Base-by-base conservation (phyloP, 345 rosid genomes). In the Garcia nutans region DNA sequence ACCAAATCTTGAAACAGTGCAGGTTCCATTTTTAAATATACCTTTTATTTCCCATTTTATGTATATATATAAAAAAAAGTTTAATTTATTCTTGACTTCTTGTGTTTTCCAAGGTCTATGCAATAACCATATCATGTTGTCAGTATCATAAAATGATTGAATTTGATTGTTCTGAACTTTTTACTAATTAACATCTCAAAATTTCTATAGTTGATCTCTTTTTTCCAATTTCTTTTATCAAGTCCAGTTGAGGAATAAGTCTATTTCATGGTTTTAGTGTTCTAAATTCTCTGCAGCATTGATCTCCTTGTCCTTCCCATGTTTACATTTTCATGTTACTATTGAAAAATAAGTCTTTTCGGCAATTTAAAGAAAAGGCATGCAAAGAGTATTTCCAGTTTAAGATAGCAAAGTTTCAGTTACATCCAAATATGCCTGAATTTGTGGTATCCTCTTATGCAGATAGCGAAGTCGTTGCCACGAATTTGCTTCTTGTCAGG, bases 401-500 rank as follows among this genome's bases (percentile, higher is more conserved):
- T 59, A 62, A 12, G 42, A 62, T 12, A 7, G 16, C 33, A 11
- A 60, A 11, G 15, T 17, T 65, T 41, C 3, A 65, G 23, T 11
- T 24, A 10, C 10, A 47, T 47, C 10, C 37, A 23, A 26, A 24
- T 7, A n/a, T 71, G 54, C 45, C 68, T 73, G 59, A 73, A 47
- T 47, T 33, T 50, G 8, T 2, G 16, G n/a, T 59, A 41, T 55
- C 4, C 49, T 65, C 33, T 68, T 62, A 60, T 76, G 76, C 85
- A 94, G 97, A 58, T 91, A 3, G 94, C 91, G 0, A 80, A 86
- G 75, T 84, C 92, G 8, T 63, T 92, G 68, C 97, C 97, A 33
- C 85, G 93, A 65, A 91, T 94, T 65, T 92, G 97, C 89, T 85
- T 91, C 82, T 83, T 92, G 57, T 94, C 97, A 62, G 97, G 97